Conservation (phyloP, 1,284 basidiomycete genomes). For the Rhodotorula sp. region DNA sequence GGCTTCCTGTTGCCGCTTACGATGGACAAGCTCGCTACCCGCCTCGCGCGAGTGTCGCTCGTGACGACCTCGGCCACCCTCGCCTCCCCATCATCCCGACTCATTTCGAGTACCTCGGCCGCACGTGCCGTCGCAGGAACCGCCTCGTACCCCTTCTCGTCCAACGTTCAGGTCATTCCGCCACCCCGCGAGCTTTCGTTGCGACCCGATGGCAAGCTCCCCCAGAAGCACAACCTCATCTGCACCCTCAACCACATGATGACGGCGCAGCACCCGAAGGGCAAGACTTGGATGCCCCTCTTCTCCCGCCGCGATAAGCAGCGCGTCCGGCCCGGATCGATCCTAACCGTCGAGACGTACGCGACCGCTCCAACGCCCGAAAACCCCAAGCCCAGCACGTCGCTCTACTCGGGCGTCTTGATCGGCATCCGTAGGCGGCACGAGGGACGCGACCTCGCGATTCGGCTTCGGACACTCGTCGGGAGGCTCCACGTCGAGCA, state of each 20-base stretch:
- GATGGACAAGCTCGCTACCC: slow-evolving; percentile 7
- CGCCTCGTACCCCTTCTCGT: slow-evolving; percentile 31
- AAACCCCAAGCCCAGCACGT: slow-evolving; percentile 62
- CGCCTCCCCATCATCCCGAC: neutral
- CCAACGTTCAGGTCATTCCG: slow-evolving; percentile 10
- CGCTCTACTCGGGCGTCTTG: slow-evolving; percentile 79
- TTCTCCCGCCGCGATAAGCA: slow-evolving; percentile 69
- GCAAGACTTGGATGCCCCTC: slow-evolving; percentile 18
- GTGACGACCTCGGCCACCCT: neutral
- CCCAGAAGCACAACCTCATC: slow-evolving; percentile 29
- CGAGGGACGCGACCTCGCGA: slow-evolving; percentile 76
- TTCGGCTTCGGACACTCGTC: slow-evolving; percentile 80
- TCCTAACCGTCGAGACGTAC: slow-evolving; percentile 65
- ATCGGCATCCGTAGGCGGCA: slow-evolving; percentile 66
- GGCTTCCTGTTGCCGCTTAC: too few species aligned
- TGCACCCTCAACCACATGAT: slow-evolving; percentile 39
- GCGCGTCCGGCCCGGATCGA: slow-evolving; percentile 72
- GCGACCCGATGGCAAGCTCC: neutral
- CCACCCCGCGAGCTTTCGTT: neutral
- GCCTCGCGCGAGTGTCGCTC: neutral
- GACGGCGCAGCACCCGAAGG: slow-evolving; percentile 29
- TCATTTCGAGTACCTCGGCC: neutral
- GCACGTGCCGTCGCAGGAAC: neutral
- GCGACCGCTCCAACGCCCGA: slow-evolving; percentile 41
- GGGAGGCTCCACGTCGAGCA: slow-evolving; percentile 86